A percentile compares a stretch with the other conserved stretches of the same genome.
These are phyloP conservation scores for Ottelia alismoides DNA, from an alignment of 106 monocot genomes.

Conservation along the genomic window DNA sequence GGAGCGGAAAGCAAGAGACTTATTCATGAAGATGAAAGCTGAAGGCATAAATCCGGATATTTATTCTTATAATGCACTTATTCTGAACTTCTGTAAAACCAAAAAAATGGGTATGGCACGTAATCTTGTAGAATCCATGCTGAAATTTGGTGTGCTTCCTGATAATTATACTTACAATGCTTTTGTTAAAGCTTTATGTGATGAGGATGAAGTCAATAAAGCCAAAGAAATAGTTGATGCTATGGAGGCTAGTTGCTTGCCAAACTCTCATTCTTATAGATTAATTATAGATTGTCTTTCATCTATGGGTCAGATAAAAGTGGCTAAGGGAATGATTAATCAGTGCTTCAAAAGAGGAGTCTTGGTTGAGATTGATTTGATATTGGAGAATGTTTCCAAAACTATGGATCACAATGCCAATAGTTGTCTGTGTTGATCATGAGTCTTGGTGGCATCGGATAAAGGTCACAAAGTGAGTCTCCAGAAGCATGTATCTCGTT, in stretches of 20 bases:
- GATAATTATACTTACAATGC: slow-evolving; percentile 69
- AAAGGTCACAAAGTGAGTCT: too few species aligned
- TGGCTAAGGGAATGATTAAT: slow-evolving; percentile 26
- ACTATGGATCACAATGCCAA: too few species aligned
- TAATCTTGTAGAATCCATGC: slow-evolving; percentile 65
- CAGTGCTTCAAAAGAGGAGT: slow-evolving; percentile 29
- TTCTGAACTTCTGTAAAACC: slow-evolving; percentile 62
- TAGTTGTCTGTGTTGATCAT: too few species aligned
- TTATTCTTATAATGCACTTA: slow-evolving; percentile 75
- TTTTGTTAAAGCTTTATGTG: slow-evolving; percentile 54
- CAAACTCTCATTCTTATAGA: slow-evolving; percentile 32
- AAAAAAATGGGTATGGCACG: slow-evolving; percentile 36
- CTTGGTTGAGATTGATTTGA: too few species aligned
- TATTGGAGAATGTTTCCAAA: too few species aligned
- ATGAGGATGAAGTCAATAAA: slow-evolving; percentile 33
- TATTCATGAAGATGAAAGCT: slow-evolving; percentile 56
- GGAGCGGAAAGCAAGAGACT: slow-evolving; percentile 35
- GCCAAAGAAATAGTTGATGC: slow-evolving; percentile 43
- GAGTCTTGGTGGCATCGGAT: too few species aligned
- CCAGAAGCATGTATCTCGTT: too few species aligned
- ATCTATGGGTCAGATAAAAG: slow-evolving; percentile 21
- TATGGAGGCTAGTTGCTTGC: slow-evolving; percentile 39
- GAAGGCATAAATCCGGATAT: slow-evolving; percentile 56
- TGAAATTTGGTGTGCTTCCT: slow-evolving; percentile 62
- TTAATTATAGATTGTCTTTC: slow-evolving; percentile 30